Evolutionary conservation across 257 asterid genomes (phyloP), one percentile per base, ranked within the genome.

Genomic region (Nicotiana obtusifolia): DNA sequence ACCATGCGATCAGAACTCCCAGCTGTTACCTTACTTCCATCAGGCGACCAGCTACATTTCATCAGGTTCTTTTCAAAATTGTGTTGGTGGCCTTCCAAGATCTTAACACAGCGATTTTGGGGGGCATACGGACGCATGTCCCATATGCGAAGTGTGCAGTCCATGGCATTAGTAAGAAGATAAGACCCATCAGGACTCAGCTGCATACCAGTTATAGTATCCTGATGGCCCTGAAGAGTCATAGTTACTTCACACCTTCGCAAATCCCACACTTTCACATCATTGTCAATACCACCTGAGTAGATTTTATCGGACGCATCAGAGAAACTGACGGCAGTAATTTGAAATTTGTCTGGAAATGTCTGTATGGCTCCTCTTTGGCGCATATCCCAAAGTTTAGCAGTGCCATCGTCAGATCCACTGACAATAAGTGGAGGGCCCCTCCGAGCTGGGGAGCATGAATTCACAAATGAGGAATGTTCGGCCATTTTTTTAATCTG

Each of bases 91-190:
- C 98, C 98, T 88, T 96, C 97, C 30, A 96, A 86, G 81, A 96
- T 91, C 92, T 96, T 96, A 88, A 92, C 98, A 82, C 99, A 96
- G 1, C 99, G 92, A 80, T 96, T 94, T 85, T 93, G 97, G 11
- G 99, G 97, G 28, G 99, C 99, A 64, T 96, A 96, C 5, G 99
- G 99, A 10, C 99, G 90, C 99, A 96, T 94, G 53, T 96, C 99
- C 98, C 99, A 96, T 78, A 96, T 91, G 1, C 99, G 97, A 44
- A 96, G 97, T 2, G 92, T 80, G 84, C 95, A 89, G 75, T 96
- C 99, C 99, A 94, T 94, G 87, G 93, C 89, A 87, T 96, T 94
- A 47, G 99, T 94, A 19, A 94, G 91, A 84, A 94, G 99, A 86
- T 96, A 96, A 44, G 98, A 96, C 57, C 99, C 98, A 83, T 96